Evolutionary conservation across 441 rosid genomes (phyloP), one percentile per base, ranked within the genome.

Genomic region (Viola pubescens): DNA sequence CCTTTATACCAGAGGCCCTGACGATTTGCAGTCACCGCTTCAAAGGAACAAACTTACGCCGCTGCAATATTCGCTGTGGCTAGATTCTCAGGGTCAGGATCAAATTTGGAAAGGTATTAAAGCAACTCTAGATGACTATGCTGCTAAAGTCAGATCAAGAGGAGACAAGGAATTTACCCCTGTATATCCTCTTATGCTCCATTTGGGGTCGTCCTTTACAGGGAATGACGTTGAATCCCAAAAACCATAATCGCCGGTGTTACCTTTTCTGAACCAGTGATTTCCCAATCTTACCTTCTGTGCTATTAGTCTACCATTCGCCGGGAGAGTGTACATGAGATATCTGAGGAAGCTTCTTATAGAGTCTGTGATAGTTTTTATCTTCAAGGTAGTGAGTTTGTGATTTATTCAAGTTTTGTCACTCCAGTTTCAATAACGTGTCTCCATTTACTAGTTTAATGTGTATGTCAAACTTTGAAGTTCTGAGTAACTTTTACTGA

Each of bases 121-220:
- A 78, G 96, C 94, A 3, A 94, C 99, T 10, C 71, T 94, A 54
- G 99, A 94, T 71, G 97, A 94, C 80, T 90, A 94, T 73, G 94
- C 95, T 37, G 71, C 69, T 1, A 83, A 74, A 59, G 82, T 94
- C 19, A 75, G 83, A 71, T 78, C 85, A 49, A 88, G 95, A 82
- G 97, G 96, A 10, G 99, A 94, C 70, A 94, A 90, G 76, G 99
- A 94, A 74, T 94, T 94, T 55, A 88, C 88, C 66, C 94, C 96
- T 53, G 97, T 90, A 7, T 94, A 94, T 73, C 94, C 95, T 56
- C 85, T 94, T 34, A 94, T 94, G 99, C 82, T 83, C 69, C 87
- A 79, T 48, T 66, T 94, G 26, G 97, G 95, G 10, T 87, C 94
- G 0, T 83, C 90, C 14, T 71, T 85, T 67, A 74, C 76, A 12